These are phyloP conservation scores for Mucor irregularis DNA, from an alignment of 371 early-diverging fungal genomes.

Conservation along the genomic window DNA sequence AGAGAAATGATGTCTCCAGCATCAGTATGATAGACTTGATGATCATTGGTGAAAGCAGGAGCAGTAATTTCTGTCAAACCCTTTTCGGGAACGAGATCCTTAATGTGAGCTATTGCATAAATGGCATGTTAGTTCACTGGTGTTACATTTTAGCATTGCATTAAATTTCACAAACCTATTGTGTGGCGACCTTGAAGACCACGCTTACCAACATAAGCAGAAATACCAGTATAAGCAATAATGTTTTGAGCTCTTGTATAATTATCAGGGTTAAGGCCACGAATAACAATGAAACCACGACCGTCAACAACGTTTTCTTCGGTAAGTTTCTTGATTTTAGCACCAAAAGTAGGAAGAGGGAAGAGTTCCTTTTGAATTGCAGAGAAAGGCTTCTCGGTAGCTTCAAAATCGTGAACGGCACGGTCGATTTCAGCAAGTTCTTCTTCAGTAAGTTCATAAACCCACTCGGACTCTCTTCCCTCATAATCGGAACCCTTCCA, in stretches of 20 bases:
- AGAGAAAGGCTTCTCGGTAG: conserved; percentile 16
- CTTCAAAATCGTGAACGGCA: conserved; percentile 27
- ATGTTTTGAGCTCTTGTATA: conserved; percentile 28
- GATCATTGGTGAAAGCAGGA: conserved; percentile 33
- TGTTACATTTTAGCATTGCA: neutral
- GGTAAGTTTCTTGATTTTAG: conserved; percentile 22
- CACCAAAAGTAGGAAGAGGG: conserved; percentile 18
- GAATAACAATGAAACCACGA: conserved; percentile 27
- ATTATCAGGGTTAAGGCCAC: conserved; percentile 31
- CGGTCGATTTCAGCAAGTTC: conserved; percentile 28
- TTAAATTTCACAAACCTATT: conserved; percentile 13
- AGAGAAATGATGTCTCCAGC: conserved; percentile 36
- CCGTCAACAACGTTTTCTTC: conserved; percentile 30
- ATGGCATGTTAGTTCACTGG: neutral
- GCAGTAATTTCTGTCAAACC: conserved; percentile 25
- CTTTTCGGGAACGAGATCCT: conserved; percentile 24
- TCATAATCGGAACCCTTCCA: conserved; percentile 32
- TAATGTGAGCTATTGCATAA: conserved; percentile 33
- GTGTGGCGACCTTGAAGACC: conserved; percentile 30
- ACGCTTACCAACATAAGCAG: conserved; percentile 30
- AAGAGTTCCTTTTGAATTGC: conserved; percentile 22
- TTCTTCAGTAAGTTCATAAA: conserved; percentile 20
- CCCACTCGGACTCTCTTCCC: conserved; percentile 30
- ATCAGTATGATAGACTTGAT: conserved; percentile 36
- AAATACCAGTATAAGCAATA: conserved; percentile 35